These are phyloP conservation scores for Trichoderma arundinaceum DNA, from an alignment of 2,329 filamentous ascomycete genomes.

Conservation along the genomic window DNA sequence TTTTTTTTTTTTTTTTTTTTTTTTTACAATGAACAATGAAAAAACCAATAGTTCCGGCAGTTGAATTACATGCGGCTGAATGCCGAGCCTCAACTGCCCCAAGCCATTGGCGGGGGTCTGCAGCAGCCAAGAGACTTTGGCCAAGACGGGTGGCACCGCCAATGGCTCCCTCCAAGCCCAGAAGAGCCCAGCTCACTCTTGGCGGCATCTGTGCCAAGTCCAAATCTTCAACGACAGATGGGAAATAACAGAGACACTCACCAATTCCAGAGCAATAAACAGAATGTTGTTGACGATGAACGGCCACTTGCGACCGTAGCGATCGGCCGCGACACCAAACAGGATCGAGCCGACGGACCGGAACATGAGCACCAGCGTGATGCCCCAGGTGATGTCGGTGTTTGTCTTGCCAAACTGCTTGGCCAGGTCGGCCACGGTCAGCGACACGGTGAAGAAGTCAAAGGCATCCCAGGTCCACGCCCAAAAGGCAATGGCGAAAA, in stretches of 20 bases:
- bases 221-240: background rate
- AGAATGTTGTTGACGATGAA: conserved; percentile 78
- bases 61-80: background rate
- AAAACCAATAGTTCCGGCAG: conserved; percentile 19
- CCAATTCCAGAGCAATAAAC: conserved; percentile 73
- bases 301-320: conserved; percentile 70
- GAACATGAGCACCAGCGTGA: conserved; percentile 67
- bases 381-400: conserved; percentile 67
- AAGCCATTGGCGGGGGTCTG: background rate
- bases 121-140: background rate
- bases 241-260: conserved; percentile 43
- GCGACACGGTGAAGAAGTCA: conserved; percentile 69
- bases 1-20: too few species aligned
- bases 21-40: background rate
- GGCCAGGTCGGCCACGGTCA: conserved; percentile 61
- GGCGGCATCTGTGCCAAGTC: background rate
- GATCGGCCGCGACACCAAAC: conserved; percentile 61
- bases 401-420: conserved; percentile 59
- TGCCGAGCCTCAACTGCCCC: background rate
- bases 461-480: conserved; percentile 69
- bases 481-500: conserved; percentile 60
- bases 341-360: conserved; percentile 60
- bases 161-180: too few species aligned
- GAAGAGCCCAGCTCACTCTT: conserved; percentile 1
- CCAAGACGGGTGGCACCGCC: conserved; percentile 34